Evolutionary conservation across 352 stramenopile genomes (phyloP), one percentile per base, ranked within the genome.

Genomic region (Aphanomyces stellatus): DNA sequence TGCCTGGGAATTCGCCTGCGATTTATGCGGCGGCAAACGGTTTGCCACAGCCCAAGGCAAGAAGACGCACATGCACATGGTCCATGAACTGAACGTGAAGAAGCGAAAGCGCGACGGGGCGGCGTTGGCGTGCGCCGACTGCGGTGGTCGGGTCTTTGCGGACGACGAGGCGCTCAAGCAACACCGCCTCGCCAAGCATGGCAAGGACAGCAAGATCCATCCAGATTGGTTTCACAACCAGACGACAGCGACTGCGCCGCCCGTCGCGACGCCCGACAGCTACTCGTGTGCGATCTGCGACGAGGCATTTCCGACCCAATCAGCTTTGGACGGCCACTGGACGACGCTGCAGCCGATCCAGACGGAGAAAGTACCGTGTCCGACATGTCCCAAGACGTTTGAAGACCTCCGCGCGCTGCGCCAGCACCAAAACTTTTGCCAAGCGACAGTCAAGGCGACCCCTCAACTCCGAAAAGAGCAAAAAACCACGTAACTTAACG

Each of bases 101-200:
- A 73, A 69, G 53, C 40, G 71, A 48, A 28, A 37, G 27, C 13
- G 31, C 24, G 46, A 63, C 19, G 61, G 60, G 6, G 57, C 37
- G 46, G 40, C 64, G 2, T 24, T 53, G 4, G 71, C 51, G 15
- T 59, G 41, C 41, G 62, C n/a, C 62, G 65, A 59, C 41, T 74
- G 17, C 37, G 72, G 34, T 63, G 87, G 27, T 69, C 74, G 35
- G 83, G 80, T 55, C 28, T 95, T 95, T 61, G 87, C 80, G 53
- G 88, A 90, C 31, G 78, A 90, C 33, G 81, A 90, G 31, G 85
- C 85, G 3, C 77, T 76, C 27, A 78, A 78, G 56, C 85, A 94
- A 61, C 87, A 95, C 46, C 64, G 79, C 17, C 71, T 88, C 41
- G 83, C 87, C 37, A 95, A 95, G 67, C 87, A 95, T 69, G 87